Evolutionary conservation across 192 early-diverging fungal species (phyloP).

Genomic region (Rhizophagus clarus): DNA sequence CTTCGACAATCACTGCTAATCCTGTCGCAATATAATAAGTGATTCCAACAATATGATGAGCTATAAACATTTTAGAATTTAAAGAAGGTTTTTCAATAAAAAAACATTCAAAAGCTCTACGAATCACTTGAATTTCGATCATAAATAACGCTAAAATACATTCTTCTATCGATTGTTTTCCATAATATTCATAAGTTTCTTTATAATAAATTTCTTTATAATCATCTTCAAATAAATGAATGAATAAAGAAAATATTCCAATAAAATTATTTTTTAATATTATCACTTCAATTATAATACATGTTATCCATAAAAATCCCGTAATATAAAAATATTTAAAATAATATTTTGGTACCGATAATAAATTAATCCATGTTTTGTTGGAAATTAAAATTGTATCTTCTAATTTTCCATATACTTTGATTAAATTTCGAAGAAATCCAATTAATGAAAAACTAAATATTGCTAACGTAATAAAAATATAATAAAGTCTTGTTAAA

Average conservation of each 20-base stretch:
- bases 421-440: neutral
- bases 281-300: conserved; percentile 30
- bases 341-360: conserved; percentile 50
- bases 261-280: conserved; percentile 15
- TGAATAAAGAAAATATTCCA: neutral
- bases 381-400: neutral
- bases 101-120: conserved; percentile 53
- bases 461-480: neutral
- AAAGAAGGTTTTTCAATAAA: conserved; percentile 48
- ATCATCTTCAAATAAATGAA: neutral
- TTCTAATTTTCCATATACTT: neutral
- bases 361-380: neutral
- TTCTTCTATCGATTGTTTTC: neutral
- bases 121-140: conserved; percentile 40
- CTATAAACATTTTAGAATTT: conserved; percentile 57
- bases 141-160: conserved; percentile 39
- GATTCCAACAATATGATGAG: conserved; percentile 66
- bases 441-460: neutral
- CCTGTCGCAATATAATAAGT: conserved; percentile 62
- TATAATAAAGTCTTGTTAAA: neutral
- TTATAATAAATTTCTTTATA: neutral
- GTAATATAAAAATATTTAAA: conserved; percentile 58
- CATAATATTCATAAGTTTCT: neutral
- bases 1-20: conserved; percentile 54
- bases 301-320: conserved; percentile 40